Evolutionary conservation across 495 filamentous ascomycete species (phyloP).

Genomic region (Parachaetomium inaequale): DNA sequence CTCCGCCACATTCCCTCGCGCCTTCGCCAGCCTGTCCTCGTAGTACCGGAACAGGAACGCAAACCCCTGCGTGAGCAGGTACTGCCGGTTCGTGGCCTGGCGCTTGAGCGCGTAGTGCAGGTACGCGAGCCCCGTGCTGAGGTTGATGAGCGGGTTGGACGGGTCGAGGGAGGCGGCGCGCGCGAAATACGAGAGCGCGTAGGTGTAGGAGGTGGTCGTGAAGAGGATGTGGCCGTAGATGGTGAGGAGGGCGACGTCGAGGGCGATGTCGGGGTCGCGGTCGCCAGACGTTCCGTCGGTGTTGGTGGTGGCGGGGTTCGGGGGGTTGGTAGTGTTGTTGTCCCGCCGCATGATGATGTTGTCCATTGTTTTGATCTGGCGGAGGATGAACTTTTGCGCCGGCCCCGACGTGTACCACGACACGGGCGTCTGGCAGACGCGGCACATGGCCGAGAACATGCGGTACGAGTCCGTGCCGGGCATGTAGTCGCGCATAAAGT

Average conservation of each 20-base stretch:
- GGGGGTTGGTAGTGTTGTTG: background rate
- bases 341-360: conserved; percentile 28
- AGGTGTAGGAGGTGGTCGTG: conserved; percentile 69
- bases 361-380: conserved; percentile 90
- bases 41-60: conserved; percentile 79
- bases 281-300: background rate
- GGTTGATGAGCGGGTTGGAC: conserved; percentile 68
- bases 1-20: conserved; percentile 37
- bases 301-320: background rate
- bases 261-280: conserved; percentile 30
- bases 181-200: conserved; percentile 84
- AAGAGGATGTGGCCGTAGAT: conserved; percentile 87
- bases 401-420: conserved; percentile 58
- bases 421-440: conserved; percentile 57
- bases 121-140: conserved; percentile 70
- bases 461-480: conserved; percentile 82
- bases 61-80: conserved; percentile 76
- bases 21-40: conserved; percentile 40
- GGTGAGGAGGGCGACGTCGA: conserved; percentile 66
- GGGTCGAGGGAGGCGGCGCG: conserved; percentile 79
- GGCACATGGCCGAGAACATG: conserved; percentile 68
- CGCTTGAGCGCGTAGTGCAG: conserved; percentile 83
- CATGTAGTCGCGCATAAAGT: conserved; percentile 82
- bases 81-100: conserved; percentile 84
- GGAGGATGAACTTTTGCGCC: conserved; percentile 81